Percentiles rank a stretch among this genome's conserved stretches.
Evolutionary conservation across 257 asterid species (phyloP).

Genomic region (Gentiana macrophylla): DNA sequence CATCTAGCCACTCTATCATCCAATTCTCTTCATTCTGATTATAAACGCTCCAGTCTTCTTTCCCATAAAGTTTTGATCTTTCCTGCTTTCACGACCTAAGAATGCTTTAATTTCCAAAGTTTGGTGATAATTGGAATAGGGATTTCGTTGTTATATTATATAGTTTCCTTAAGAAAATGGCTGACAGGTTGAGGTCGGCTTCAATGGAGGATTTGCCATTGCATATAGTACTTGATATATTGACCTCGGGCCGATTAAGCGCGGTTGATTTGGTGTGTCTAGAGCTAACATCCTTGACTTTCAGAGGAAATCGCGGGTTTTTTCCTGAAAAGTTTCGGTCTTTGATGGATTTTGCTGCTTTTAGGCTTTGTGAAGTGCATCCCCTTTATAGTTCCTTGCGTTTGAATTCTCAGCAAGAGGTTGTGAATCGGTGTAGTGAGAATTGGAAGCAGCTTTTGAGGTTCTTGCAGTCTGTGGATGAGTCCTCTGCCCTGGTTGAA

Average conservation of each 20-base stretch:
- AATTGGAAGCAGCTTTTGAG: slow-evolving; percentile 67
- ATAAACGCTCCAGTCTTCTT: too few species aligned
- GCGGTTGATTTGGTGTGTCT: slow-evolving; percentile 51
- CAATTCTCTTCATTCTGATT: too few species aligned
- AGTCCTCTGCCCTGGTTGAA: slow-evolving; percentile 52
- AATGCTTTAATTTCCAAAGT: slow-evolving; percentile 2
- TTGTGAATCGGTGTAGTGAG: slow-evolving; percentile 41
- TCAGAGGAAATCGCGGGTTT: slow-evolving; percentile 35
- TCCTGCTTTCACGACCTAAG: not conserved
- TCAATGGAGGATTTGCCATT: slow-evolving; percentile 60
- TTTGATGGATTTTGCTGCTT: slow-evolving; percentile 62
- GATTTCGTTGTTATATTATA: not conserved
- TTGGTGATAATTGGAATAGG: slow-evolving; percentile 1
- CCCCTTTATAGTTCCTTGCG: slow-evolving; percentile 39
- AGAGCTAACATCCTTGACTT: slow-evolving; percentile 54
- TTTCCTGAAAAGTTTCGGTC: slow-evolving; percentile 49
- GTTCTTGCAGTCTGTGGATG: slow-evolving; percentile 71
- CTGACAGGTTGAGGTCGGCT: slow-evolving; percentile 38
- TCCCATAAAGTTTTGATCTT: too few species aligned
- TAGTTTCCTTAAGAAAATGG: slow-evolving; percentile 23
- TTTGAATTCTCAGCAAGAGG: slow-evolving; percentile 31
- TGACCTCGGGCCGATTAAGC: slow-evolving; percentile 52
- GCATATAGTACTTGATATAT: slow-evolving; percentile 61
- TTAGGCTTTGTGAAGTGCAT: slow-evolving; percentile 51
- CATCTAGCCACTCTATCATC: too few species aligned